Conservation (phyloP, 2,329 filamentous ascomycete species). For the Fusarium devonianum region DNA sequence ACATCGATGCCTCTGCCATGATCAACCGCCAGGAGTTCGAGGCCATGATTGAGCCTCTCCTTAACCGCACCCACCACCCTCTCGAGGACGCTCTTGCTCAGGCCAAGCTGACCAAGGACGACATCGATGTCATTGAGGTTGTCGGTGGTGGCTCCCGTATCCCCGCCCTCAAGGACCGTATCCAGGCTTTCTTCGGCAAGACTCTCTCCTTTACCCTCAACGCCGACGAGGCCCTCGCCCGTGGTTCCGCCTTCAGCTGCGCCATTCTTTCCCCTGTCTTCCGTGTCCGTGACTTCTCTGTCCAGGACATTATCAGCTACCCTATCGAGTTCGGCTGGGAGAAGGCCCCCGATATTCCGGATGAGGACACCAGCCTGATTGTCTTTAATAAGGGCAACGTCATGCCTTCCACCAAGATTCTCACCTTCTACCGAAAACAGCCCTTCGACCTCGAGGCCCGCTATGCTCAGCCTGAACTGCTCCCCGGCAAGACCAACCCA, state of each 20-base stretch:
- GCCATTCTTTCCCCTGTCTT: constrained; percentile 97
- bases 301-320: constrained; percentile 97
- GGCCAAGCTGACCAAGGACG: constrained; percentile 86
- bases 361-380: constrained; percentile 95
- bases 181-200: constrained; percentile 93
- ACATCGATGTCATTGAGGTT: constrained; percentile 93
- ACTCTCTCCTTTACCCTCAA: constrained; percentile 93
- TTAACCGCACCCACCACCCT: constrained; percentile 74
- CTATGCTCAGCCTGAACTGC: constrained; percentile 84
- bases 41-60: constrained; percentile 83
- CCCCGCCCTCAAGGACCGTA: constrained; percentile 87
- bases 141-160: constrained; percentile 95
- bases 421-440: constrained; percentile 99
- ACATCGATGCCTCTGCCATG: constrained; percentile 87
- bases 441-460: constrained; percentile 94
- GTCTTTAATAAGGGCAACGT: constrained; percentile 98
- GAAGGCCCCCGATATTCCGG: constrained; percentile 96
- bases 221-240: constrained; percentile 95
- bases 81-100: constrained; percentile 94
- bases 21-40: constrained; percentile 95
- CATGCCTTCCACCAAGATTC: constrained; percentile 97
- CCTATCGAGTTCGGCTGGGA: constrained; percentile 99
- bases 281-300: constrained; percentile 96
- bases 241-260: constrained; percentile 96
- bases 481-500: constrained; percentile 89